phyloP scores from a whole-genome alignment of 2,329 filamentous ascomycete species.

The Macrophomina phaseolina region DNA sequence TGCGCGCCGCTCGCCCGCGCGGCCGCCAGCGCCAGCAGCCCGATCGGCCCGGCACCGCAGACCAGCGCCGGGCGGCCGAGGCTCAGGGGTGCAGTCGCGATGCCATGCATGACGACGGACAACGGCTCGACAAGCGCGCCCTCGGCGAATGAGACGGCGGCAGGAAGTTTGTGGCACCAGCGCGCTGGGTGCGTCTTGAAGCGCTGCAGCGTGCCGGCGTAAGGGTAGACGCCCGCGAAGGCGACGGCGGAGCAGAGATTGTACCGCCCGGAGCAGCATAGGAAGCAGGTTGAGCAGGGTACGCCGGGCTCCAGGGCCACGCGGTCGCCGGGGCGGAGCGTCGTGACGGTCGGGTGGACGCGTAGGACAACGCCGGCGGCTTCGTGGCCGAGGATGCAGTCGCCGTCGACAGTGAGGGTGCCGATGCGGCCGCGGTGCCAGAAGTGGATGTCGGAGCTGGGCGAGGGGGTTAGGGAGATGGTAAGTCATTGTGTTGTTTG shows the following conservation, averaged over 20 bases:
- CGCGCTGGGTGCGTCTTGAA: slow-evolving; percentile 67
- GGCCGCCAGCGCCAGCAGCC: slow-evolving; percentile 65
- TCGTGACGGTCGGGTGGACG: slow-evolving; percentile 60
- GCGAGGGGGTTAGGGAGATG: background rate
- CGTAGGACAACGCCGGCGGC: slow-evolving; percentile 65
- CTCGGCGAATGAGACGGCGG: slow-evolving; percentile 62
- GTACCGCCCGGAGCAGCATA: slow-evolving; percentile 65
- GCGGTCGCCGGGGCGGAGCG: slow-evolving; percentile 63
- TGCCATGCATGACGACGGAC: slow-evolving; percentile 67
- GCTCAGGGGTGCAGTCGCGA: slow-evolving; percentile 58
- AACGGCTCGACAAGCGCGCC: slow-evolving; percentile 70
- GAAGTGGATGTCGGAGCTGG: slow-evolving; percentile 70
- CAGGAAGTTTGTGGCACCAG: slow-evolving; percentile 58
- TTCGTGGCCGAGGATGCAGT: slow-evolving; percentile 71
- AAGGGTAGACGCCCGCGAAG: slow-evolving; percentile 67
- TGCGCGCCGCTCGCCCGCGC: slow-evolving; percentile 68
- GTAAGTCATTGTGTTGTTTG: background rate
- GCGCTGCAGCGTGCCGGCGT: slow-evolving; percentile 65
- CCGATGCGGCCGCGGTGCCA: slow-evolving; percentile 71
- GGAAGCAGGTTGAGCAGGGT: slow-evolving; percentile 65
- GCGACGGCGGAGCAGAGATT: slow-evolving; percentile 68
- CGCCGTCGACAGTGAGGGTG: slow-evolving; percentile 64
- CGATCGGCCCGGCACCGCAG: slow-evolving; percentile 69
- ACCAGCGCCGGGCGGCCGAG: slow-evolving; percentile 63
- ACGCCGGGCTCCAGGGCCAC: slow-evolving; percentile 72